These are phyloP conservation scores for Daldinia grandis DNA, from an alignment of 495 filamentous ascomycete species.

Conservation along the genomic window DNA sequence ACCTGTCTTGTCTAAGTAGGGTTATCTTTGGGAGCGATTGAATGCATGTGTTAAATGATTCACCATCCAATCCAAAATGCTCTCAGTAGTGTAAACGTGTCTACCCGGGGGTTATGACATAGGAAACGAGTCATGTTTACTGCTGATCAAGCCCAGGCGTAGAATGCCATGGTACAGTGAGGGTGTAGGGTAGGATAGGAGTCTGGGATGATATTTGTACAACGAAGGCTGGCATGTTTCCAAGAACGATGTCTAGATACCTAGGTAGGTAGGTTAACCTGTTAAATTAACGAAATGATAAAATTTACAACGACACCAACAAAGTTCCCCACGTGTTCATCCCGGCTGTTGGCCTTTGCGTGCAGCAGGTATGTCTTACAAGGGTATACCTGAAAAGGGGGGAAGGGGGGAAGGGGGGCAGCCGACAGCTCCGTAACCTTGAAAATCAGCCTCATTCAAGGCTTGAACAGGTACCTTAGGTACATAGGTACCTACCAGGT, in stretches of 20 bases:
- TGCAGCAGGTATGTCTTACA: slow-evolving; percentile 1
- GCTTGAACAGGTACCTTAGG: too few species aligned
- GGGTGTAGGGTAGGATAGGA: not conserved
- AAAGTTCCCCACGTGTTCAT: slow-evolving; percentile 14
- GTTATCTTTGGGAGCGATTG: slow-evolving; percentile 16
- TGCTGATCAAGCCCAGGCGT: not conserved
- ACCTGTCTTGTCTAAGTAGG: slow-evolving; percentile 5
- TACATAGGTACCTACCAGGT: too few species aligned
- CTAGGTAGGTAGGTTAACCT: too few species aligned
- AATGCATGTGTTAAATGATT: slow-evolving; percentile 18
- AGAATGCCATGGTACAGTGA: not conserved
- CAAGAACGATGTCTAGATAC: not conserved
- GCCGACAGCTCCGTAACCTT: not conserved
- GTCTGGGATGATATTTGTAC: not conserved
- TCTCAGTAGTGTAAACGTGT: not conserved
- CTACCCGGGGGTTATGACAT: slow-evolving; percentile 6
- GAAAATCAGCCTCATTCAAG: not conserved
- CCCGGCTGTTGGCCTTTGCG: not conserved
- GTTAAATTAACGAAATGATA: not conserved
- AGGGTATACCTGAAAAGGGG: not conserved
- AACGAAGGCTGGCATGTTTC: not conserved
- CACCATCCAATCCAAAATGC: not conserved
- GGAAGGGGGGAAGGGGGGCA: not conserved
- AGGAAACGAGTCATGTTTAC: slow-evolving; percentile 3
- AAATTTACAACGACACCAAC: not conserved